Evolutionary conservation across 108 stramenopile genomes (phyloP), one percentile per base, ranked within the genome.

Genomic region (Nitzschia palea): DNA sequence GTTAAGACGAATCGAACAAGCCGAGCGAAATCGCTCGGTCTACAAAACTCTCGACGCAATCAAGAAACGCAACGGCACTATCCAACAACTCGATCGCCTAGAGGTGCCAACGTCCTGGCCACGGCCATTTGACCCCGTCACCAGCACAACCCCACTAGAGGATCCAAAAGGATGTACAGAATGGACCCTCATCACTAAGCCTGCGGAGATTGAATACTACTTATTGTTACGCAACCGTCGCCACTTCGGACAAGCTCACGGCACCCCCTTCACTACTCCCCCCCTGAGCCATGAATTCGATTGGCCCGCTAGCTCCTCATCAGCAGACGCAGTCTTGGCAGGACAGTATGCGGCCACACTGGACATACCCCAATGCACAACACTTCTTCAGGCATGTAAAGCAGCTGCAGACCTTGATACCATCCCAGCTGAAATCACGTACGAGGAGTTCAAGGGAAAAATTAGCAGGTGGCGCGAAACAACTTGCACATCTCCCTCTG

Each of bases 131-230:
- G 37, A 8, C 8, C 10, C 37, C 37, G 10, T 51, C 50, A n/a
- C 8, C 18, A 8, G 20, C 8, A 51, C n/a, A 8, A 6, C 12
- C 23, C 6, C 8, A 8, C 8, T 51, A 8, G 50, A 51, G n/a
- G 37, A 51, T 18, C 50, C 50, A 23, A 51, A 51, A 23, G 9
- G 8, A 23, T 10, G 15, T 10, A 6, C 23, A 6, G n/a, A 51
- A 18, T 51, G 50, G 50, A 10, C 12, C 20, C 8, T 8, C 6
- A n/a, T 51, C 12, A 8, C n/a, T 8, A 23, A 10, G 8, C 50
- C 50, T 6, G 23, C 5, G 8, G 50, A 51, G n/a, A 51, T 51
- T 6, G 50, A 51, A 51, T 51, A 23, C 50, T 51, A 51, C 50
- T 8, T 51, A 6, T n/a, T 14, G n/a, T 8, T 51, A 6, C n/a